Evolutionary conservation across 805 yeast species (phyloP).

Genomic region (Yarrowia sp.): DNA sequence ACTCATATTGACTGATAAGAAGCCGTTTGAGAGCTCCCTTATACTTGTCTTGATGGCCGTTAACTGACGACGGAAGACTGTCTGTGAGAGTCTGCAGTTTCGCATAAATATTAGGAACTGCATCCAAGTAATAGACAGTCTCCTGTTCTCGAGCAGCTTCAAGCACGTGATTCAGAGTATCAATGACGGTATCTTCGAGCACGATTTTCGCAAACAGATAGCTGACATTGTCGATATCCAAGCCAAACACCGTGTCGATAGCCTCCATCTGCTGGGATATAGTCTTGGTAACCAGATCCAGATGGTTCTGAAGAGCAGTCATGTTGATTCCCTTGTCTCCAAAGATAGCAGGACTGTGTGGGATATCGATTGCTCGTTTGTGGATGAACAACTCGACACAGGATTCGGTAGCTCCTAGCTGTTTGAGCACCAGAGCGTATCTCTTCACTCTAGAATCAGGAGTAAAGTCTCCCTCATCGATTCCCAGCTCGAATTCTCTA

Average conservation of each 20-base stretch:
- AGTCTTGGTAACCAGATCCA: slow-evolving; percentile 49
- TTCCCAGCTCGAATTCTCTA: slow-evolving; percentile 68
- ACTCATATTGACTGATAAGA: slow-evolving; percentile 42
- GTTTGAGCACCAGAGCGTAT: slow-evolving; percentile 49
- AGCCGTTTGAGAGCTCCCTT: slow-evolving; percentile 5
- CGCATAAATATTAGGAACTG: slow-evolving; percentile 53
- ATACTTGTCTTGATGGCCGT: slow-evolving; percentile 32
- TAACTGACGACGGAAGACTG: slow-evolving; percentile 7
- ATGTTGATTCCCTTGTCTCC: slow-evolving; percentile 41
- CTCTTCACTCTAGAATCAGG: slow-evolving; percentile 46
- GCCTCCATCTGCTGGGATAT: slow-evolving; percentile 53
- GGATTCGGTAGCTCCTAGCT: slow-evolving; percentile 50
- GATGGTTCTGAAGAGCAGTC: slow-evolving; percentile 41
- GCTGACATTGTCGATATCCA: slow-evolving; percentile 55
- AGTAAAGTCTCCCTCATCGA: slow-evolving; percentile 56
- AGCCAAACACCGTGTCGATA: slow-evolving; percentile 57
- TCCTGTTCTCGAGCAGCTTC: slow-evolving; percentile 38
- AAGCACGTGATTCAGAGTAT: slow-evolving; percentile 44
- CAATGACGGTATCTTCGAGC: slow-evolving; percentile 48
- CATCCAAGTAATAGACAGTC: slow-evolving; percentile 48
- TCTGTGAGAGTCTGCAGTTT: slow-evolving; percentile 42
- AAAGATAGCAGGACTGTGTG: slow-evolving; percentile 15
- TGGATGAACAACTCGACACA: slow-evolving; percentile 48
- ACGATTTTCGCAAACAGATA: slow-evolving; percentile 58
- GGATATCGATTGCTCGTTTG: slow-evolving; percentile 39